Evolutionary conservation across 257 asterid species (phyloP), one percentile per base, ranked within the genome.

Genomic region (Vinca minor): DNA sequence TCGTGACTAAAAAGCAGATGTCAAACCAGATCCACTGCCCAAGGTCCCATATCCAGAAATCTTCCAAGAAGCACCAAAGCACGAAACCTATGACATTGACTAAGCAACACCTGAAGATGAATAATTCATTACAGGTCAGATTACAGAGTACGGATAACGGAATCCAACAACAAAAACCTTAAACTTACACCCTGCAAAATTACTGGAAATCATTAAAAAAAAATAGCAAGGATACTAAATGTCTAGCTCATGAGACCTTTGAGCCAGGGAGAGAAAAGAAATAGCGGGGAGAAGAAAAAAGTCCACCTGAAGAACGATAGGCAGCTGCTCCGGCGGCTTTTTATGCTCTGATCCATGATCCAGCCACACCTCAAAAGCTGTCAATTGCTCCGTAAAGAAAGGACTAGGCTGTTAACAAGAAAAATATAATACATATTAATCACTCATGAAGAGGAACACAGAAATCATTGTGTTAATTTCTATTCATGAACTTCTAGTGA

Each of bases 291-390:
- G n/a, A n/a, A n/a, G n/a, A n/a, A n/a, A n/a, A n/a, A n/a, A n/a
- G n/a, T n/a, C n/a, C n/a, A 62, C 98, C 99, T 93, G 99, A 73
- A 93, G 97, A 78, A 93, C 99, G 71, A 93, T 93, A 55, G 99
- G 99, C 71, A 93, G 77, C 85, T 89, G 99, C 60, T 93, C 99
- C 5, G 97, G 99, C 61, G 95, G 96, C 69, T 93, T 93, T 75
- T 93, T 93, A 70, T 79, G 76, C 73, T 93, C 94, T 58, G 99
- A 93, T 73, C 99, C 99, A 83, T 89, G 97, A 83, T 93, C 96
- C 70, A 93, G 97, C 99, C 99, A 93, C 63, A 93, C 95, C 77
- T 93, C 99, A 85, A 93, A 93, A 61, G 98, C 98, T 36, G 96
- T 88, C 81, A 92, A 79, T 85, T 81, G 85, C 77, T 83, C 89